A percentile compares a stretch with the other conserved stretches of the same genome.
These are phyloP conservation scores for Plasmodium falciparum DNA, from an alignment of 169 alveolate species.

Conservation along the genomic window DNA sequence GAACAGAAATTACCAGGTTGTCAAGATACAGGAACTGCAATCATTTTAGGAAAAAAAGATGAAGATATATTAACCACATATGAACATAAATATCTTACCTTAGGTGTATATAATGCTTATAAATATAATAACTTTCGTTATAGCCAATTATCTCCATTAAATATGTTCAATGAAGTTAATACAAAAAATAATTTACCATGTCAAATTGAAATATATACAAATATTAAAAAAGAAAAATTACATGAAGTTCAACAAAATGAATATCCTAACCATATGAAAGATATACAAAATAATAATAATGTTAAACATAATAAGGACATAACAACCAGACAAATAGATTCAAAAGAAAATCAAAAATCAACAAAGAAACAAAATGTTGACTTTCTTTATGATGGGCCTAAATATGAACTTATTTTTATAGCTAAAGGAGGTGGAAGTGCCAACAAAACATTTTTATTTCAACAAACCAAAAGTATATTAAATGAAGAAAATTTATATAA, in stretches of 20 bases:
- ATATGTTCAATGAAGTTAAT: conserved; percentile 91
- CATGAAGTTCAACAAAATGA: neutral
- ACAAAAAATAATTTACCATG: conserved; percentile 92
- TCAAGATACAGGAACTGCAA: conserved; percentile 94
- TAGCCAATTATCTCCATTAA: conserved; percentile 89
- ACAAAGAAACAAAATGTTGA: neutral
- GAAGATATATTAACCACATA: conserved; percentile 73
- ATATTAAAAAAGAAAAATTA: conserved; percentile 12
- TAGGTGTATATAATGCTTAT: conserved; percentile 90
- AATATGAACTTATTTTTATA: conserved; percentile 86
- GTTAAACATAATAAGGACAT: too few relatives aligned
- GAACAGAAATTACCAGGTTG: conserved; percentile 89
- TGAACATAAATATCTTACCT: conserved; percentile 85
- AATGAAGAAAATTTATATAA: conserved; percentile 80
- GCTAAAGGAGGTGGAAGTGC: conserved; percentile 95
- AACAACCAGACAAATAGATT: neutral
- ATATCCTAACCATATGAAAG: neutral
- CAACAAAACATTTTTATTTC: conserved; percentile 90
- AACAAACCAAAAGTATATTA: conserved; percentile 89
- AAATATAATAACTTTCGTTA: conserved; percentile 87
- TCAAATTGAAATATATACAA: conserved; percentile 84
- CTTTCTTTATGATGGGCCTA: conserved; percentile 64
- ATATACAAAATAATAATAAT: neutral
- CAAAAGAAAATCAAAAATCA: neutral
- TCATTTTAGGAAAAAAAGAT: conserved; percentile 89